Base-by-base conservation (phyloP, 306 rosid species). In the Carpinus fangiana region DNA sequence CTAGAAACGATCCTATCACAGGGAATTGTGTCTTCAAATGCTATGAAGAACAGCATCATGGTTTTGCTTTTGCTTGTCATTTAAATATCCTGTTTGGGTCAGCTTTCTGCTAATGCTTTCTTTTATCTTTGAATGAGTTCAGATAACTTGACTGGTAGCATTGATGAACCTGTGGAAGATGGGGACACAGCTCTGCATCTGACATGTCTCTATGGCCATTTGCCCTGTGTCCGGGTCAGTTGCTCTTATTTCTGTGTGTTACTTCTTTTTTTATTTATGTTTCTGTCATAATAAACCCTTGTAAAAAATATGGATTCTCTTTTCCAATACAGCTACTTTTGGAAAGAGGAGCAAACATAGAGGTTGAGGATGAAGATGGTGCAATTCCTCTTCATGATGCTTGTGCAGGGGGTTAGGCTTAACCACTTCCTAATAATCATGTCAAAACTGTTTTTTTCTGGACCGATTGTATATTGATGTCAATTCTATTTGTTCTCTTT, bases 311-410 rank as follows among this genome's bases (percentile, higher is more conserved):
- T 12, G 67, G 68, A 82, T 66, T 82, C 52, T 45, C 66, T 79
- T 57, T 76, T 59, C 8, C 46, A 9, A 71, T 86, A 81, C 84
- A 93, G 98, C 86, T 93, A 56, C 93, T 95, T 70, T 28, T 95
- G 78, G 98, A 93, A 78, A 88, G 98, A 83, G 94, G 97, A 60
- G 98, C 98, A 16, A 81, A 81, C 79, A 67, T 91, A 82, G 97
- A 88, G 89, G 90, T 86, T 47, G 70, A 72, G 76, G 98, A 93
- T 41, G 98, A 93, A 65, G 98, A 93, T 2, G 98, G 98, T 51
- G 98, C 92, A 8, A 84, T 95, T 86, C 96, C 98, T 81, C 79
- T 92, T 41, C 98, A 95, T 17, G 98, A 95, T 90, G 97, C 97
- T 76, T 93, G 97, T 70, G 99, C 99, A 11, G 98, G 98, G 79